phyloP scores from a whole-genome alignment of 1,284 basidiomycete species.

The Thecaphora frezii region DNA sequence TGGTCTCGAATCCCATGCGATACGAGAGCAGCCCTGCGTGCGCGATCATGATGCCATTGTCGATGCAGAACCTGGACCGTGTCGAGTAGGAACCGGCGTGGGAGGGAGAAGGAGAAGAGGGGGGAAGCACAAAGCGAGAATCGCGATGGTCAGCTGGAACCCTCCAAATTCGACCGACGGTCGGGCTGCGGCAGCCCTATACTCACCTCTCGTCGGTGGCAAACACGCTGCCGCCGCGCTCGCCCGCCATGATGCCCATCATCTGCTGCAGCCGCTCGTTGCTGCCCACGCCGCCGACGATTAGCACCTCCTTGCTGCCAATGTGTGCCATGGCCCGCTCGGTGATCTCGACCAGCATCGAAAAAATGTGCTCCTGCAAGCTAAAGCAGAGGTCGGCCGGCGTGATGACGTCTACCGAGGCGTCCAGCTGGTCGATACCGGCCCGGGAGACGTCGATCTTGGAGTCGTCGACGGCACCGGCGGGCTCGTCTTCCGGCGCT shows the following conservation, averaged over 20 bases:
- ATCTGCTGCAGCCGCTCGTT: slow-evolving; percentile 92
- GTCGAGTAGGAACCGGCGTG: no score
- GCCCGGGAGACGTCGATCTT: slow-evolving; percentile 26
- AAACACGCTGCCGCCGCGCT: slow-evolving; percentile 86
- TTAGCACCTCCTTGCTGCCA: slow-evolving; percentile 89
- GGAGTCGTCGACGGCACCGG: slow-evolving; percentile 8
- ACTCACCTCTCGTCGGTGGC: slow-evolving; percentile 82
- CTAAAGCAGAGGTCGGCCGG: slow-evolving; percentile 94
- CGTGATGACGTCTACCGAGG: slow-evolving; percentile 66
- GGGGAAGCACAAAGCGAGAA: no score
- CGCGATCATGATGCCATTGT: slow-evolving; percentile 99
- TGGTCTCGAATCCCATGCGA: slow-evolving; percentile 72
- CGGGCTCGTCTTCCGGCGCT: not conserved
- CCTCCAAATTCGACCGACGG: no score
- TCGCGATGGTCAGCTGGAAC: no score
- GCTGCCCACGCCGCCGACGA: slow-evolving; percentile 90
- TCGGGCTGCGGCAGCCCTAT: no score
- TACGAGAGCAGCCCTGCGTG: slow-evolving; percentile 90
- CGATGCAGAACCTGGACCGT: slow-evolving; percentile 89
- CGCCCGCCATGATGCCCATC: slow-evolving; percentile 96
- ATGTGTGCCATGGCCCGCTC: slow-evolving; percentile 99
- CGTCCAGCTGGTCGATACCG: slow-evolving; percentile 16
- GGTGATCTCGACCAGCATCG: slow-evolving; percentile 99
- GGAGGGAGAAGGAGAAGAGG: slow-evolving; percentile 6
- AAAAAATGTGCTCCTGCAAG: slow-evolving; percentile 93